Evolutionary conservation across 2,329 filamentous ascomycete species (phyloP).

Genomic region (Cordyceps tenuipes): DNA sequence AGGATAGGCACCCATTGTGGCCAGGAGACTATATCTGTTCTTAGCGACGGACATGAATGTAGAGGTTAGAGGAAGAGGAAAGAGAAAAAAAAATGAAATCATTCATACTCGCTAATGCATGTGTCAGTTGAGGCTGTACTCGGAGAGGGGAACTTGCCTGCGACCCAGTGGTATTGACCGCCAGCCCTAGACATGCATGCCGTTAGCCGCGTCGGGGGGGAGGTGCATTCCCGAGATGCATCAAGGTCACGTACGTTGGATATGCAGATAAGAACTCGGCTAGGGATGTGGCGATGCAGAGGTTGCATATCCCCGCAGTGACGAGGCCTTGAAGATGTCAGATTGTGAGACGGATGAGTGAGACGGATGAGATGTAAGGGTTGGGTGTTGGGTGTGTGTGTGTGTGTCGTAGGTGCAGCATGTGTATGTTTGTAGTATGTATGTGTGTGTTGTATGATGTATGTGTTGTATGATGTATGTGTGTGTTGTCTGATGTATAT

Average conservation of each 20-base stretch:
- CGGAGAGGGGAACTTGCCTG: constrained; percentile 43
- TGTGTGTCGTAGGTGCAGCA: not conserved
- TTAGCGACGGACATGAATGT: not conserved
- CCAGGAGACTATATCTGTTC: constrained; percentile 16
- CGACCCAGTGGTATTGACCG: constrained; percentile 65
- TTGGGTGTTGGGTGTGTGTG: too few relatives aligned
- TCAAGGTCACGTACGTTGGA: constrained; percentile 25
- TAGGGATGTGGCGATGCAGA: constrained; percentile 51
- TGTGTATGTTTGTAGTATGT: too few relatives aligned
- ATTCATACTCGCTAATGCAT: constrained; percentile 9
- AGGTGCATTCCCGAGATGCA: not conserved
- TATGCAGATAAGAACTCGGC: constrained; percentile 63
- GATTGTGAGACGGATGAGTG: too few relatives aligned
- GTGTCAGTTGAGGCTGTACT: constrained; percentile 28
- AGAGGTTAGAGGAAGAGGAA: not conserved
- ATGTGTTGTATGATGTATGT: too few relatives aligned
- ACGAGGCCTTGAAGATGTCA: constrained; percentile 17
- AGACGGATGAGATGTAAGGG: too few relatives aligned
- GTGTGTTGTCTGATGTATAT: too few relatives aligned
- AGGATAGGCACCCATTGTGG: constrained; percentile 19
- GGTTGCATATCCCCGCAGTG: constrained; percentile 26
- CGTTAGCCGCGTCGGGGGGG: not conserved
- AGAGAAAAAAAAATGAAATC: not conserved
- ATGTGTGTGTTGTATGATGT: too few relatives aligned
- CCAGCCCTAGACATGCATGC: constrained; percentile 28